phyloP scores from a whole-genome alignment of 2,329 filamentous ascomycete genomes.

The Amauroascus niger region DNA sequence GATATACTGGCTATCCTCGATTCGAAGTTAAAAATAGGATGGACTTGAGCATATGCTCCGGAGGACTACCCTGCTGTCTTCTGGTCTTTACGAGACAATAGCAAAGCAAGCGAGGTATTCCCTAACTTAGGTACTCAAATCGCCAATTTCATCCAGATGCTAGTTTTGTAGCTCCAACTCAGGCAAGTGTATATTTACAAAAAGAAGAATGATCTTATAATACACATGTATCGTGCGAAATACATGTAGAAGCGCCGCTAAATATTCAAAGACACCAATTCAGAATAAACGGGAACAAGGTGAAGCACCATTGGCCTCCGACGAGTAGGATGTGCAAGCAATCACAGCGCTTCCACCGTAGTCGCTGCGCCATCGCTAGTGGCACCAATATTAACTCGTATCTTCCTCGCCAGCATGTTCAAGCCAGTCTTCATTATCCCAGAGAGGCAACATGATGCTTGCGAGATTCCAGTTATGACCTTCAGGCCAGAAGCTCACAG shows the following conservation, averaged over 20 bases:
- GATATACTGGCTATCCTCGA: no score
- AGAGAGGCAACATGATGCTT: constrained; percentile 5
- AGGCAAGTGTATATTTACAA: neutral
- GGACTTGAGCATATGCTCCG: no score
- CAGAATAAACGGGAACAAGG: neutral
- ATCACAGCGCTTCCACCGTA: neutral
- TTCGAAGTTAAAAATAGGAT: no score
- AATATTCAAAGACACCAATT: neutral
- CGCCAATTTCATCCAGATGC: neutral
- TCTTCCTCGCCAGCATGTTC: neutral
- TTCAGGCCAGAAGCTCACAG: constrained; percentile 19
- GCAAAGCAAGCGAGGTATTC: no score
- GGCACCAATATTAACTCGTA: neutral
- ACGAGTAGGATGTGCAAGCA: neutral
- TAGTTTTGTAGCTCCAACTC: neutral
- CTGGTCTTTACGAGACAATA: no score
- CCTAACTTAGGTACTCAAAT: no score
- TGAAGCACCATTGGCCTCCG: neutral
- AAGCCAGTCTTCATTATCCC: neutral
- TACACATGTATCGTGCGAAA: neutral
- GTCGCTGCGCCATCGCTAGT: neutral
- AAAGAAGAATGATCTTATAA: neutral
- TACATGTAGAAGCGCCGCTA: neutral
- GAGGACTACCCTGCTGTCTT: no score
- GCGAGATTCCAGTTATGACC: constrained; percentile 7